Base-by-base conservation (phyloP, 805 yeast genomes). In the Groenewaldozyma salmanticensis region DNA sequence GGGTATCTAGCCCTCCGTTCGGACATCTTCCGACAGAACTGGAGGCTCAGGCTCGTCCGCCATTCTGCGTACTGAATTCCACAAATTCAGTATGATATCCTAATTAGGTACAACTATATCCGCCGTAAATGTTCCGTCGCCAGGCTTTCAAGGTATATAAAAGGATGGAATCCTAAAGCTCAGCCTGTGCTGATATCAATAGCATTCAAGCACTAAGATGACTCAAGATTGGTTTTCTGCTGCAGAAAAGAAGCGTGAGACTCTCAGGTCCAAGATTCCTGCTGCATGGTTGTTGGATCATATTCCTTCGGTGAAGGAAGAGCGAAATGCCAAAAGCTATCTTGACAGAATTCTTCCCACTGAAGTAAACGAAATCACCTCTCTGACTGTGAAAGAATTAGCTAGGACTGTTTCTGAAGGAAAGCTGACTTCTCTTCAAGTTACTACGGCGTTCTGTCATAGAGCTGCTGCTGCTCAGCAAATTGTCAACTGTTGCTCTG, bases 401-500 rank as follows among this genome's bases (percentile, higher is more conserved):
- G 59, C 60, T 22, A 50, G 43, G 4, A 59, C 63, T 39, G 64
- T 74, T 40, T 67, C 70, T 4, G 33, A 52, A 2, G 67, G 69
- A 5, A 59, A 66, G 39, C 58, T 65, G 42, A 57, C 66, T 3
- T 54, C 80, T 1, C 54, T 60, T 1, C 65, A 70, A 33, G 77
- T 77, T 2, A 61, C 72, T 1, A 56, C 54, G 9, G 80, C 81
- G 1, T 77, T 71, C 53, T 69, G 75, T 42, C 77, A 76, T 49
- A 54, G 81, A 33, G 75, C 81, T 3, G 67, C 75, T 2, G 56
- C 74, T 16, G 77, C 77, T 0, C 80, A 75, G 45, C 81, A 76
- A 48, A 57, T 77, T 47, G 58, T 60, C 39, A 68, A 59, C 35
- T 58, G 41, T 51, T 65, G 40, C 27, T n/a, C 62, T n/a, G 63